Conservation (phyloP, 495 filamentous ascomycete genomes). For the Patellaria atrata region DNA sequence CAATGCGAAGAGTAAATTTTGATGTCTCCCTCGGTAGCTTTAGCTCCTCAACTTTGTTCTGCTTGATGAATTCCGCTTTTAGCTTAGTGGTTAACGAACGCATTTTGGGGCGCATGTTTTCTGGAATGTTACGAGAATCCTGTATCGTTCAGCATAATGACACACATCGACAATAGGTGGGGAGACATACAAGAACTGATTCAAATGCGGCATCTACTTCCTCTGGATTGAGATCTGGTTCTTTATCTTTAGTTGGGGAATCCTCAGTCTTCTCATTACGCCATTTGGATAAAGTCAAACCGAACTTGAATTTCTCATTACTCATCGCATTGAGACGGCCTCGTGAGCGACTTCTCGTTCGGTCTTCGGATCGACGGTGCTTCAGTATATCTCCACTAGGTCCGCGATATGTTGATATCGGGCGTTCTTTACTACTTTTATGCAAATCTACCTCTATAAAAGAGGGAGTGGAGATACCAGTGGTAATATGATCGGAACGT, state of each 20-base stretch:
- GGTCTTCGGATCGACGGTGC: constrained; percentile 11
- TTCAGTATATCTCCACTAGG: constrained; percentile 6
- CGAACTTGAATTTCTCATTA: constrained; percentile 27
- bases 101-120: constrained; percentile 89
- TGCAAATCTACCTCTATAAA: constrained; percentile 12
- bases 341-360: constrained; percentile 18
- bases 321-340: constrained; percentile 18
- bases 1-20: constrained; percentile 17
- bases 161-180: neutral
- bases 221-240: constrained; percentile 27
- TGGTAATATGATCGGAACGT: constrained; percentile 31
- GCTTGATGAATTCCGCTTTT: constrained; percentile 87
- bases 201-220: constrained; percentile 41
- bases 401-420: constrained; percentile 5
- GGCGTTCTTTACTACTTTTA: constrained; percentile 13
- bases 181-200: constrained; percentile 38
- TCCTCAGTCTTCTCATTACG: constrained; percentile 31
- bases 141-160: constrained; percentile 11
- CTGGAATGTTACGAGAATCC: constrained; percentile 80
- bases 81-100: constrained; percentile 72
- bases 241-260: constrained; percentile 7
- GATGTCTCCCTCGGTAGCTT: constrained; percentile 19
- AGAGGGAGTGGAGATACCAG: constrained; percentile 8
- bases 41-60: constrained; percentile 53
- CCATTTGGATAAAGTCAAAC: constrained; percentile 24